Evolutionary conservation across 2,329 filamentous ascomycete genomes (phyloP).

Genomic region (Trichoderma lentiforme): DNA sequence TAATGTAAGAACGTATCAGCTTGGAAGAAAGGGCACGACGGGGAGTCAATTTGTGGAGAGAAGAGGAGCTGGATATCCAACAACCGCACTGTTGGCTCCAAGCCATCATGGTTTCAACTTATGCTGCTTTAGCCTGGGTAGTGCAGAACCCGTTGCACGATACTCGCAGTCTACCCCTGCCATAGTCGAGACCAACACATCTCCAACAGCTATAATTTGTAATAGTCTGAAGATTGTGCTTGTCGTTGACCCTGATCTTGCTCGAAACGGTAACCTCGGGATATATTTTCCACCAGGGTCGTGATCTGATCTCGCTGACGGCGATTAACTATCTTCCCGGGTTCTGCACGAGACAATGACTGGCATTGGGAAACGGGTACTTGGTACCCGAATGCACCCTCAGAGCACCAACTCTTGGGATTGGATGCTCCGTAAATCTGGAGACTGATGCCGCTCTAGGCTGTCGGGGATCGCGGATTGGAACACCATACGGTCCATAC

Average conservation of each 20-base stretch:
- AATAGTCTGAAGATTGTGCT: neutral
- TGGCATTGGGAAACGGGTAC: neutral
- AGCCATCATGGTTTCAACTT: neutral
- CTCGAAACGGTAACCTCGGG: neutral
- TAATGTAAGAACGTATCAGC: neutral
- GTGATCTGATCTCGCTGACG: neutral
- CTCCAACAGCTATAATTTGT: neutral
- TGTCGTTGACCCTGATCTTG: neutral
- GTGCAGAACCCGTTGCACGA: neutral
- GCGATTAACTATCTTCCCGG: neutral
- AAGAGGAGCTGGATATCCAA: neutral
- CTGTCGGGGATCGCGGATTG: neutral
- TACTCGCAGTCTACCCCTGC: neutral
- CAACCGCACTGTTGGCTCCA: neutral
- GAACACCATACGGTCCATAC: neutral
- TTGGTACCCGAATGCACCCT: neutral
- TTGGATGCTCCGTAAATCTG: neutral
- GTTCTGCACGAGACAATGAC: neutral
- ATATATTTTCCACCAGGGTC: neutral
- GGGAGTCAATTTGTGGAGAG: neutral
- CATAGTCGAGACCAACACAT: neutral
- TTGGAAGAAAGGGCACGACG: neutral
- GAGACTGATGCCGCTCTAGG: neutral
- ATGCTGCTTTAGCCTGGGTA: neutral
- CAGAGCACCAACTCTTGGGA: neutral